Evolutionary conservation across 208 protist genomes (phyloP), one percentile per base, ranked within the genome.

Genomic region (Phytomonas francai): DNA sequence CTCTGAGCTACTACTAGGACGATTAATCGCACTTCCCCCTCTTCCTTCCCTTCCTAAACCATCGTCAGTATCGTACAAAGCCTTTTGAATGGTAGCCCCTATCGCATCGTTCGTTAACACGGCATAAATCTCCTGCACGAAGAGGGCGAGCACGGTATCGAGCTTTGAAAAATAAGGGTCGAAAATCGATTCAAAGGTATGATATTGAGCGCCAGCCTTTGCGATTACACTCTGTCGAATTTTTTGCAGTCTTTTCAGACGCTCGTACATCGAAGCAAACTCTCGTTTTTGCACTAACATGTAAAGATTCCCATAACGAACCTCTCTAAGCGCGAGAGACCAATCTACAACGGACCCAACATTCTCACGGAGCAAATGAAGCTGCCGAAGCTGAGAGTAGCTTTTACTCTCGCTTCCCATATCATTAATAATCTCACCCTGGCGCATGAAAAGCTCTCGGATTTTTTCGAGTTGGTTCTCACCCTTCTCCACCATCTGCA

Each of bases 131-230:
- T 88, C 81, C 36, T 74, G 62, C 2, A 92, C 84, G 73, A 95
- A 88, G 65, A 91, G 79, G 7, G 71, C 71, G 14, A 87, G 70
- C 22, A 93, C 82, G 0, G 78, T 75, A 59, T 95, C 85, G 0
- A 93, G 79, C 72, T 95, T 95, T 6, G 84, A 76, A 79, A 95
- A 95, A 76, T 92, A 95, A 12, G 90, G 90, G 59, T 92, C 84
- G 65, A 93, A 95, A n/a, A 88, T 76, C 62, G 73, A 65, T 59
- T 89, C 74, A 62, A 84, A 93, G 59, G 68, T 84, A 22, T 70
- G 73, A 65, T 87, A 88, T 60, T 87, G 71, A 19, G 71, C 71
- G 3, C 77, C 80, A 29, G 83, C 77, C 61, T 85, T 85, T 16
- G 77, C 77, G 68, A 85, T 84, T 27, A 95, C 83, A 12, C 87